These are phyloP conservation scores for Solanum appendiculatum DNA, from an alignment of 257 asterid species.

Conservation along the genomic window DNA sequence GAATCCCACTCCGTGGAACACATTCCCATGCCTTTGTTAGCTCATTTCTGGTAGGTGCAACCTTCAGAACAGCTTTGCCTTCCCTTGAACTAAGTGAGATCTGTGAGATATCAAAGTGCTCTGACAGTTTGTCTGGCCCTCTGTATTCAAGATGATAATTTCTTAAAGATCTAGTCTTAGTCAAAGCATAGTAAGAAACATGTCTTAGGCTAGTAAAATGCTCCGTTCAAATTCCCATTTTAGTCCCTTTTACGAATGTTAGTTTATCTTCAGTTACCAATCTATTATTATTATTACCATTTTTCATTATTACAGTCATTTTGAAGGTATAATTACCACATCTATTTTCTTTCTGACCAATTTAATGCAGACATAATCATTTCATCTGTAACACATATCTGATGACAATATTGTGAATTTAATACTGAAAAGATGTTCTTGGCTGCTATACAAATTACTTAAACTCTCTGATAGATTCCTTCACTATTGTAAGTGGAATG, in stretches of 20 bases:
- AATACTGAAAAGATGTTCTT: neutral
- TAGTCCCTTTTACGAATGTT: neutral
- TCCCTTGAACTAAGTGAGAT: neutral
- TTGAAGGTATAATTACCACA: neutral
- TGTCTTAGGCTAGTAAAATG: neutral
- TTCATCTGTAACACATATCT: neutral
- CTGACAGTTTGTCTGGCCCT: neutral
- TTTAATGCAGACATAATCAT: neutral
- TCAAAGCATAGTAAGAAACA: neutral
- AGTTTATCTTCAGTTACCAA: neutral
- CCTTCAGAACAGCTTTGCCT: neutral
- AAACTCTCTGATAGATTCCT: neutral
- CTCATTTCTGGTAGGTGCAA: constrained; percentile 74
- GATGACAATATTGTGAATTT: neutral
- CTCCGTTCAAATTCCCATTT: neutral
- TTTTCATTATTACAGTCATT: neutral
- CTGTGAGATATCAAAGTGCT: neutral
- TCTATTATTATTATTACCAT: neutral
- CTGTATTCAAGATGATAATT: neutral
- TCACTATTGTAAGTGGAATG: neutral
- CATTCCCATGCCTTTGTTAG: constrained; percentile 99
- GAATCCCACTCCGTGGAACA: constrained; percentile 98
- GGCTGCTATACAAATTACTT: neutral
- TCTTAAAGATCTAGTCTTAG: neutral
- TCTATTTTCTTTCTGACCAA: neutral